These are phyloP conservation scores for Cryptosporidium sp. DNA, from an alignment of 169 alveolate genomes.

Conservation along the genomic window DNA sequence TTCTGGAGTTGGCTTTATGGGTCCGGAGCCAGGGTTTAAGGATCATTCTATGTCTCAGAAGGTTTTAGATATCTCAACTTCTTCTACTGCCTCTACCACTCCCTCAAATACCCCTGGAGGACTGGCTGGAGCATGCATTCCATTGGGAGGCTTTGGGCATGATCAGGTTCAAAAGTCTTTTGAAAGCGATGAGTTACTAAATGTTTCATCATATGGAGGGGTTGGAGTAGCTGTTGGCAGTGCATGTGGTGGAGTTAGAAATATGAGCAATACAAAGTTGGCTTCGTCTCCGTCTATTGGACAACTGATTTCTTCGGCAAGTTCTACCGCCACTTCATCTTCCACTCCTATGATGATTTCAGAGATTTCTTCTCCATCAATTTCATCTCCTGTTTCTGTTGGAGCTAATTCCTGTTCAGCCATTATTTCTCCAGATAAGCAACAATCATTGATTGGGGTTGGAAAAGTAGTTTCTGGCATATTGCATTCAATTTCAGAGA, in stretches of 20 bases:
- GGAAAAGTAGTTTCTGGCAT: background rate
- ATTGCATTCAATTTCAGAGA: background rate
- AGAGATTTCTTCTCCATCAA: conserved; percentile 50
- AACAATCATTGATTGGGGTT: background rate
- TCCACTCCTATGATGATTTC: conserved; percentile 42
- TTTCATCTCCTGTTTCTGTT: conserved; percentile 26
- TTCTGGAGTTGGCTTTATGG: conserved; percentile 1
- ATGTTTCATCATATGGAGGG: background rate
- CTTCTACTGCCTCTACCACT: conserved; percentile 3
- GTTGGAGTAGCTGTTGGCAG: background rate
- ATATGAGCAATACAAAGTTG: background rate
- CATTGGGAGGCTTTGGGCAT: background rate
- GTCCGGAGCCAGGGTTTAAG: conserved; percentile 6
- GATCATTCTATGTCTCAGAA: background rate
- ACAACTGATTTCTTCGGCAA: conserved; percentile 1
- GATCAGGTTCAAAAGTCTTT: conserved; percentile 20
- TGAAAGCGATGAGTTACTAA: background rate
- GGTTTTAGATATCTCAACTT: background rate
- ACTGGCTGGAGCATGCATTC: background rate
- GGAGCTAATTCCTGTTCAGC: conserved; percentile 22
- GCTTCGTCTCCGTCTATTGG: background rate
- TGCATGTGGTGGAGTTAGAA: background rate
- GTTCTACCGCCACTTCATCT: conserved; percentile 2
- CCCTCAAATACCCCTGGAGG: conserved; percentile 13
- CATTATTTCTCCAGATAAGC: conserved; percentile 16